Percentiles rank a stretch among this genome's conserved stretches.
These are phyloP conservation scores for Rosa rugosa DNA, from an alignment of 306 rosid genomes.

Conservation along the genomic window DNA sequence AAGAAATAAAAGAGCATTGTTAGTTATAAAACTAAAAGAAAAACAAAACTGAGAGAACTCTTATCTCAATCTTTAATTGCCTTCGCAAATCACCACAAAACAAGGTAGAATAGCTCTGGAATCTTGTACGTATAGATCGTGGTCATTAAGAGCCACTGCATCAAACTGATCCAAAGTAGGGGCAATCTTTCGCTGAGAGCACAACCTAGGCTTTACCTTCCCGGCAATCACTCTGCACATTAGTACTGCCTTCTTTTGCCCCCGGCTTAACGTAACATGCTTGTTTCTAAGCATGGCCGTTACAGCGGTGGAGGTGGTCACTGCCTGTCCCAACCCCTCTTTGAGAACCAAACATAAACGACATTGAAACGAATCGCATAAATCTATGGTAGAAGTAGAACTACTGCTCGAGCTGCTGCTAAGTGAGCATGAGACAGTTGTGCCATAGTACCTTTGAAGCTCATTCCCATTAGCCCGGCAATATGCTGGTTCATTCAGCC, in stretches of 20 bases:
- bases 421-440: background rate
- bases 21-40: background rate
- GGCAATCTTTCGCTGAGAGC: background rate
- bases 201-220: background rate
- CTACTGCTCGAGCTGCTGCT: background rate
- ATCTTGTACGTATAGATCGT: background rate
- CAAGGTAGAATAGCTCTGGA: background rate
- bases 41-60: background rate
- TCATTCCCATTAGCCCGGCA: background rate
- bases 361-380: background rate
- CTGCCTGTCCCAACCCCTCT: background rate
- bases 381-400: background rate
- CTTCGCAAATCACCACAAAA: background rate
- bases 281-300: background rate
- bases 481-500: background rate
- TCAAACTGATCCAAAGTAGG: background rate
- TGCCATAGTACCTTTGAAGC: background rate
- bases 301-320: background rate
- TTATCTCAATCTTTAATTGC: background rate
- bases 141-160: background rate
- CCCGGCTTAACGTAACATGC: background rate
- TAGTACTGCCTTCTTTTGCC: background rate
- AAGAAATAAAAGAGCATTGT: too few relatives aligned
- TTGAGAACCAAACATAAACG: background rate
- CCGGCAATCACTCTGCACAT: conserved; percentile 6